phyloP scores from a whole-genome alignment of 2,329 filamentous ascomycete genomes.

The Colletotrichum lini region DNA sequence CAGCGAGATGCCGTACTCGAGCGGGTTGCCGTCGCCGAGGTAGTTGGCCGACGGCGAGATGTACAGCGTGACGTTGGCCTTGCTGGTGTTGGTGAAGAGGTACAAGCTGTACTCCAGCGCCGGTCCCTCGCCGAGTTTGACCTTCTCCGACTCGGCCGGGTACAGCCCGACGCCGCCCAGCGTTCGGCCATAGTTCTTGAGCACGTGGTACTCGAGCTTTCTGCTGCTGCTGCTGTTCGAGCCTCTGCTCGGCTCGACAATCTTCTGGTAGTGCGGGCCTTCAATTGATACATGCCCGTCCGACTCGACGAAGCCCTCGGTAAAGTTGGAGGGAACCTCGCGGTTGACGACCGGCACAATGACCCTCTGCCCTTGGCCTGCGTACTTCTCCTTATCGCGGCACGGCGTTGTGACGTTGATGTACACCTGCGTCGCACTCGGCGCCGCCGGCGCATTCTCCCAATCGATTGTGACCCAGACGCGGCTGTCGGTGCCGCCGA shows the following conservation, averaged over 20 bases:
- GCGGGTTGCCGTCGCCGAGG: slow-evolving; percentile 62
- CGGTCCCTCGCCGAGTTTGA: slow-evolving; percentile 64
- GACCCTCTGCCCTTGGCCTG: slow-evolving; percentile 59
- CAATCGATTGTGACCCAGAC: slow-evolving; percentile 70
- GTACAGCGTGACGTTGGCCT: slow-evolving; percentile 61
- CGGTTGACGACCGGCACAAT: slow-evolving; percentile 69
- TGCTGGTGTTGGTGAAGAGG: slow-evolving; percentile 67
- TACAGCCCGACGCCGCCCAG: slow-evolving; percentile 70
- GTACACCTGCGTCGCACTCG: slow-evolving; percentile 61
- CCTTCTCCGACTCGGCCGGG: slow-evolving; percentile 65
- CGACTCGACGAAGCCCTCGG: slow-evolving; percentile 73
- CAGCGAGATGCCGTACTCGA: slow-evolving; percentile 66
- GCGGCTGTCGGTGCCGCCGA: slow-evolving; percentile 68
- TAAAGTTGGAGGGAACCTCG: slow-evolving; percentile 65
- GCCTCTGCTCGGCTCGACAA: slow-evolving; percentile 49
- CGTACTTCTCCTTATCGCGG: slow-evolving; percentile 58
- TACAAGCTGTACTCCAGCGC: slow-evolving; percentile 74
- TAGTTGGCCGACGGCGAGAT: slow-evolving; percentile 69
- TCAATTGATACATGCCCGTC: slow-evolving; percentile 71
- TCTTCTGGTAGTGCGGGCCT: slow-evolving; percentile 65
- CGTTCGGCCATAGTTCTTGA: slow-evolving; percentile 71
- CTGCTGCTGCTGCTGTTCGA: slow-evolving; percentile 22
- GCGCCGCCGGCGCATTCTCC: slow-evolving; percentile 69
- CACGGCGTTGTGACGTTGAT: slow-evolving; percentile 68
- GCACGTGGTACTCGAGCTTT: slow-evolving; percentile 61